Evolutionary conservation across 169 alveolate genomes (phyloP), one percentile per base, ranked within the genome.

Genomic region (Neospora caninum): DNA sequence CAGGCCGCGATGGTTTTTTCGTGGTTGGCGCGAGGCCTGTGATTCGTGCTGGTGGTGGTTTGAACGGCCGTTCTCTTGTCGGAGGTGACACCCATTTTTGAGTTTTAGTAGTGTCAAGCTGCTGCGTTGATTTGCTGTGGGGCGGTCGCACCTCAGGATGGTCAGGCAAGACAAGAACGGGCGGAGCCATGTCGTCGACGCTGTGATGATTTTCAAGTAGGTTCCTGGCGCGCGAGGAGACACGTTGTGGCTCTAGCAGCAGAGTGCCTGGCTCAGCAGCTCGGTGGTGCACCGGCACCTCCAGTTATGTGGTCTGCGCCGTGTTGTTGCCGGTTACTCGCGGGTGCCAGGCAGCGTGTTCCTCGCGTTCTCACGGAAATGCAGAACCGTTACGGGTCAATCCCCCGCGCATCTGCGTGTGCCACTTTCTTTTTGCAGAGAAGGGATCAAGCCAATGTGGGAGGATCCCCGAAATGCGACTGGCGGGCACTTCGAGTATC

Each of bases 401-500:
- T 49, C 58, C 13, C 13, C 22, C 13, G 58, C 13, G 13, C 13
- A 7, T 13, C 22, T 49, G 22, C 13, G 22, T 49, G 58, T 49
- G 58, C 13, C 58, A 49, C 13, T 49, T 7, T 64, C 34, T 95
- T 94, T 88, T 38, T 58, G 70, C 91, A 95, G 97, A 16, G 98
- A 96, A 29, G 97, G 96, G 88, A 95, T 97, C 49, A 95, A 95
- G 86, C 97, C 97, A 0, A 95, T 93, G 97, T 97, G 98, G 98
- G 97, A 97, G 92, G 98, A 97, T 69, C 97, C 97, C 83, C 91
- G 91, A 94, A 97, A 97, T 67, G 96, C 97, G 36, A 73, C 91
- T 41, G 98, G 98, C 20, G 98, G 98, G 16, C 98, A 97, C 67
- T 92, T 97, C 41, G 97, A 96, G 91, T 96, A 95, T 73, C 96